Evolutionary conservation across 1,284 basidiomycete genomes (phyloP).

Genomic region (Tilletia indica): DNA sequence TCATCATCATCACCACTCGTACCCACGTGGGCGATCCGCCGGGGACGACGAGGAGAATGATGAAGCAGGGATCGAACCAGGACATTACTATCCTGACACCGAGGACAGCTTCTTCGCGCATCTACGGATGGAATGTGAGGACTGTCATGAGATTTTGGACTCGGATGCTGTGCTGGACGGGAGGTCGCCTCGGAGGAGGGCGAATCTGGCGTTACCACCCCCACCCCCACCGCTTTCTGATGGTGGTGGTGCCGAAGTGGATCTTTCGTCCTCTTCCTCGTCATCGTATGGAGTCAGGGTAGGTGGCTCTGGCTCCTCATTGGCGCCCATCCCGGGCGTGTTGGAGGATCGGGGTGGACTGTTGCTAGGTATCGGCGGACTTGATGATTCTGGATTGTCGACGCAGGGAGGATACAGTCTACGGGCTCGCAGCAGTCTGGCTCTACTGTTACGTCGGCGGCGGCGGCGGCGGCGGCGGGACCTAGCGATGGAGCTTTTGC

Average conservation of each 20-base stretch:
- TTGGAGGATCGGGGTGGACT: background rate
- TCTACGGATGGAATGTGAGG: slow-evolving; percentile 40
- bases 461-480: too few species aligned
- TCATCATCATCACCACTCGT: background rate
- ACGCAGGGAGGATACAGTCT: background rate
- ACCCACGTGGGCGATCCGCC: background rate
- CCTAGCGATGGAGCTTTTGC: too few species aligned
- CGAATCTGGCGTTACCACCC: slow-evolving; percentile 16
- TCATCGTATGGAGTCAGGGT: too few species aligned
- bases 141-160: slow-evolving; percentile 40
- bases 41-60: background rate
- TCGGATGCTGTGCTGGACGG: slow-evolving; percentile 33
- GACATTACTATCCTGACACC: background rate
- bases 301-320: too few species aligned
- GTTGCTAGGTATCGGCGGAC: too few species aligned
- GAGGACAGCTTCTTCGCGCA: slow-evolving; percentile 46
- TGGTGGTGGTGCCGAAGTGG: background rate
- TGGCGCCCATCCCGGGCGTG: background rate
- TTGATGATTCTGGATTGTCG: too few species aligned
- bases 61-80: too few species aligned
- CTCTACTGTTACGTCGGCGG: too few species aligned
- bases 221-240: background rate
- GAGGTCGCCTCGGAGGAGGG: slow-evolving; percentile 20
- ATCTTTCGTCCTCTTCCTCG: too few species aligned
- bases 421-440: background rate